Evolutionary conservation across 2,329 filamentous ascomycete species (phyloP).

Genomic region (Colletotrichum camelliae): DNA sequence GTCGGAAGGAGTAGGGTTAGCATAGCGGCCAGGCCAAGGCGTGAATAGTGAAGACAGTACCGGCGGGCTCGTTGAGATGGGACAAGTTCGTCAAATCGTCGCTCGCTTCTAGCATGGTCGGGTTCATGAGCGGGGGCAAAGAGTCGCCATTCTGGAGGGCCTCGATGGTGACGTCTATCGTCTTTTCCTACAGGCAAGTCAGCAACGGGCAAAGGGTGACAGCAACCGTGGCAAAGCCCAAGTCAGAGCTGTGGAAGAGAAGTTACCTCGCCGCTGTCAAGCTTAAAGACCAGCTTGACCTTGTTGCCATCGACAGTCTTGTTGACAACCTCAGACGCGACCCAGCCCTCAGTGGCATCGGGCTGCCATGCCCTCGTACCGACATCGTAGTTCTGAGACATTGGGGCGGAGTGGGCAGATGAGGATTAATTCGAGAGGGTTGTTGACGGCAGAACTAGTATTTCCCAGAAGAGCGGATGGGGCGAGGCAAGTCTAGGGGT

Average conservation of each 20-base stretch:
- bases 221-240: neutral
- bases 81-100: conserved; percentile 97
- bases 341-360: conserved; percentile 94
- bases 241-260: neutral
- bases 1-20: conserved; percentile 19
- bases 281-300: conserved; percentile 83
- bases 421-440: conserved; percentile 8
- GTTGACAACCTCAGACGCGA: conserved; percentile 91
- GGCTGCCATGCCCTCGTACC: conserved; percentile 99
- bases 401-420: conserved; percentile 45
- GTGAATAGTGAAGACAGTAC: conserved; percentile 51
- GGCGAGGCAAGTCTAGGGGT: conserved; percentile 16
- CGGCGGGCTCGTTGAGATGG: conserved; percentile 96
- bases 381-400: conserved; percentile 95
- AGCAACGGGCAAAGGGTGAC: neutral
- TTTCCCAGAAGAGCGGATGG: neutral
- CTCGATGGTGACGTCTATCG: conserved; percentile 76
- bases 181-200: conserved; percentile 67
- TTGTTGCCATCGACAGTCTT: conserved; percentile 87
- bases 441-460: conserved; percentile 13
- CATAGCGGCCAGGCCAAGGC: neutral
- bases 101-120: conserved; percentile 96
- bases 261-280: conserved; percentile 89
- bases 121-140: conserved; percentile 96
- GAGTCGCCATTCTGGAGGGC: conserved; percentile 79